Base-by-base conservation (phyloP, 345 rosid species). In the Capsella bursapastoris region DNA sequence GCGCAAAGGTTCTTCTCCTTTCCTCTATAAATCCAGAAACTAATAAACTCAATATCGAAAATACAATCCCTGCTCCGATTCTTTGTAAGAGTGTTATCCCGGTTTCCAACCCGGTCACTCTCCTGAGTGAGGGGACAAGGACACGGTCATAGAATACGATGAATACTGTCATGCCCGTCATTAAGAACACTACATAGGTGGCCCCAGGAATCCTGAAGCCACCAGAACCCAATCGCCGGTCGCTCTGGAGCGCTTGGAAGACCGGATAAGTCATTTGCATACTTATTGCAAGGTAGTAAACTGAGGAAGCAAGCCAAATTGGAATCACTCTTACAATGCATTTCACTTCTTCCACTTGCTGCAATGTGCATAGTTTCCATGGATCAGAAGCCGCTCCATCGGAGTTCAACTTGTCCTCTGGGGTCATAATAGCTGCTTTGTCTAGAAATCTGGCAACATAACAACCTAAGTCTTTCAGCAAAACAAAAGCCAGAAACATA, bases 291-390 rank as follows among this genome's bases (percentile, higher is more conserved):
- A 83, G 66, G 38, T 71, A 67, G 79, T 66, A 87, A 2, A 89
- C 25, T 22, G 81, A 69, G 8, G 84, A 64, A 2, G 91, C 77
- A 4, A 79, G 61, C 95, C 91, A 87, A 60, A 89, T 79, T 7
- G 91, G 91, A 16, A 87, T 67, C 76, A 87, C 81, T 78, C 88
- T 83, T 18, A 81, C 3, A 76, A 84, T 44, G 43, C 95, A 89
- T 68, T 89, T 89, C 74, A 75, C 79, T 84, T 89, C 91, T 65
- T 89, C 91, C 27, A 87, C 87, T 82, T 89, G 91, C 60, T 89
- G 91, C 71, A 84, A 40, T 43, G 90, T 83, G 72, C 90, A 86
- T 0, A 89, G 84, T 13, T 51, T 82, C 91, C 91, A 89, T 32
- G 91, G 88, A 28, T 86, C 74, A 0, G 58, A 59, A 11, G 89